A percentile compares a stretch with the other conserved stretches of the same genome.
Evolutionary conservation across 441 rosid species (phyloP).

Genomic region (Metrosideros polymorpha): DNA sequence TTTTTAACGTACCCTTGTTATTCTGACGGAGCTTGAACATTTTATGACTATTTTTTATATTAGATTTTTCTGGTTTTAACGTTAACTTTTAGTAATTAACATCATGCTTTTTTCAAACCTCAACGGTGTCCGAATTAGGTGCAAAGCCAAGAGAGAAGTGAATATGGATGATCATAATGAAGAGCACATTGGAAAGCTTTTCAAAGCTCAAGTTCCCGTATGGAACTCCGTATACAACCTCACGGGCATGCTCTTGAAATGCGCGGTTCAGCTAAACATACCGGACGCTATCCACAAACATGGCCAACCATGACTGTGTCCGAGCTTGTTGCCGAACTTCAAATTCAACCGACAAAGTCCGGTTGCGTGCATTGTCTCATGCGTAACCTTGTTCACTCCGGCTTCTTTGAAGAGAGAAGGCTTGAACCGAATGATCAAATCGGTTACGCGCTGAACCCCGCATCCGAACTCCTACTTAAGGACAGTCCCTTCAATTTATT

Average conservation of each 20-base stretch:
- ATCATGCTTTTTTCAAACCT: no score
- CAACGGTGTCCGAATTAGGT: no score
- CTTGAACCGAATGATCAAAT: neutral
- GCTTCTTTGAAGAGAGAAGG: neutral
- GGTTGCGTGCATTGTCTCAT: neutral
- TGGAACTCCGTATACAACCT: neutral
- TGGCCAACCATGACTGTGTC: neutral
- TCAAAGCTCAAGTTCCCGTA: neutral
- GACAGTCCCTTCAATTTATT: neutral
- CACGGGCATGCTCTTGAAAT: neutral
- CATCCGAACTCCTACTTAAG: neutral
- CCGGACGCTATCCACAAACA: neutral
- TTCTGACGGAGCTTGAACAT: no score
- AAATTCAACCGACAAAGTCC: neutral
- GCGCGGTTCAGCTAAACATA: neutral
- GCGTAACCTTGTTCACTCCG: neutral
- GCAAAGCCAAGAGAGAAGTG: no score
- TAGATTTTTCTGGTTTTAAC: no score
- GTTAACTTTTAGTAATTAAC: no score
- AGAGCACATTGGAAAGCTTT: neutral
- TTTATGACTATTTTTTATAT: no score
- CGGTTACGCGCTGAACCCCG: neutral
- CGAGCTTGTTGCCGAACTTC: neutral
- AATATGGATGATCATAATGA: no score
- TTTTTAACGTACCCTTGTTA: no score